Evolutionary conservation across 768 basidiomycete species (phyloP), one percentile per base, ranked within the genome.

Genomic region (Pisolithus sp.): DNA sequence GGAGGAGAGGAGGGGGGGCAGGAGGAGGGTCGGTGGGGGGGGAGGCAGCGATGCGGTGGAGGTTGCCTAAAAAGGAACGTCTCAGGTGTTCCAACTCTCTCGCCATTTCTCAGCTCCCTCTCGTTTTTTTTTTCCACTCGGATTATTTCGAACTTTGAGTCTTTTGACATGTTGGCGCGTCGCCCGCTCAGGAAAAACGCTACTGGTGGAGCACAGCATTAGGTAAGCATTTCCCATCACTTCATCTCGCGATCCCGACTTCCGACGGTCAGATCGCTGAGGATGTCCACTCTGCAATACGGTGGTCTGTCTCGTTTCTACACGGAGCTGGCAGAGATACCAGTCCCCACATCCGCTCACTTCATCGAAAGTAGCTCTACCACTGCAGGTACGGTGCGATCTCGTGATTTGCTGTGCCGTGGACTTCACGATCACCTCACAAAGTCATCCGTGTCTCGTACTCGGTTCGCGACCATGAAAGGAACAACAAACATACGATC

Each of bases 401-500:
- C n/a, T 41, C 18, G 21, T 18, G 12, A 26, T 34, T 3, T 12
- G 18, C 21, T 7, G 13, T 15, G 12, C 20, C 34, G 7, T 31
- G 18, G 26, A 15, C 37, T n/a, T 5, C 24, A 40, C 41, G n/a
- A 44, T 56, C 47, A 12, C 30, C 20, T n/a, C 21, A 13, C 30
- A 26, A 41, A 76, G 77, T 66, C 8, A 59, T 79, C 31, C 74
- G 78, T 24, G 57, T 80, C 20, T 65, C 70, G 0, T 80, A 75
- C 51, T 72, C 75, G 1, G 66, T 75, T 20, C 69, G 73, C 31
- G 81, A 85, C 59, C 79, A 82, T 56, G 59, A 65, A 20, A 69
- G 72, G 40, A 82, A 83, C 49, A 55, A 61, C 28, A 82, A 77
- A 54, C 70, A 74, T 56, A 71, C 68, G 2, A 49, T 79, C 49